phyloP scores from a whole-genome alignment of 73 alveolate genomes.

The Blepharisma japonicum region DNA sequence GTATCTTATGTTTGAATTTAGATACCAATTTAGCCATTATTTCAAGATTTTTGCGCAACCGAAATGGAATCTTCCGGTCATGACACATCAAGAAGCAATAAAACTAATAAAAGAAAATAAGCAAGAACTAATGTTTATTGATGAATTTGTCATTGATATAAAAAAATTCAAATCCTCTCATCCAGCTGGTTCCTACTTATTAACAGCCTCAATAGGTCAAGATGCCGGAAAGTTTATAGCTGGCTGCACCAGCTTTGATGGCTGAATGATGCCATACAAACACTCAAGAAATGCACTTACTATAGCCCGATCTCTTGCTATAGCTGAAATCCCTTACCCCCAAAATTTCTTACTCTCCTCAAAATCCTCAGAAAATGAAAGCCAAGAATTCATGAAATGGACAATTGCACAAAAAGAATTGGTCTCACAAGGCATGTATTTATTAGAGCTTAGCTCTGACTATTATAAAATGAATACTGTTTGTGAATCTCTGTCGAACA shows the following conservation, averaged over 20 bases:
- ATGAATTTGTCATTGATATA: constrained; percentile 4
- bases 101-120: background rate
- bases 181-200: constrained; percentile 20
- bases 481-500: background rate
- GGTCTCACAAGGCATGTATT: background rate
- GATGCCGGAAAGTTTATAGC: constrained; percentile 13
- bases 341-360: too few relatives aligned
- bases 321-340: background rate
- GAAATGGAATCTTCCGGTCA: background rate
- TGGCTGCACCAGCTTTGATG: constrained; percentile 1
- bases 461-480: background rate
- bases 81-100: background rate
- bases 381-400: too few relatives aligned
- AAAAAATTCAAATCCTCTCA: background rate
- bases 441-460: constrained; percentile 6
- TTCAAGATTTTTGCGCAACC: too few relatives aligned
- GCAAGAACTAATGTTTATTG: background rate
- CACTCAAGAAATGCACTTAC: background rate
- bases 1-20: too few relatives aligned
- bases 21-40: too few relatives aligned
- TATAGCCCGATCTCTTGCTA: background rate
- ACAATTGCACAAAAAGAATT: too few relatives aligned
- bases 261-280: background rate
- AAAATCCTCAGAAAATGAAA: too few relatives aligned
- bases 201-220: background rate